Base-by-base conservation (phyloP, 176 grass and related monocot species). In the Areca catechu region DNA sequence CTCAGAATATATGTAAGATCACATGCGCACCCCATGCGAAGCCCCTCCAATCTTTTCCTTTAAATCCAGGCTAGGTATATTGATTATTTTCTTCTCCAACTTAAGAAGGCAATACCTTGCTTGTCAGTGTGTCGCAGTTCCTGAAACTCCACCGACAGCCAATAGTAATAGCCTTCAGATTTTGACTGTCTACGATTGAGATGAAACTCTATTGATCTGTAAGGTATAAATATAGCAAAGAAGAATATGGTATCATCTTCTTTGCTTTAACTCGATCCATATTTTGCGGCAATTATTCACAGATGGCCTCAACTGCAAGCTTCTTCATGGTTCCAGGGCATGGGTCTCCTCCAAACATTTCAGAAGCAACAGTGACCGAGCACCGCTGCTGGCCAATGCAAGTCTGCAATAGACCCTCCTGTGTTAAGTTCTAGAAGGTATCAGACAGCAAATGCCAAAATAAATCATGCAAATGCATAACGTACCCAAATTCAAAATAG, bases 171-270 rank as follows among this genome's bases (percentile, higher is more conserved):
- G 66, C 53, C 65, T 51, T 37, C 56, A 15, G 76, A 76, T 84
- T 21, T 64, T 7, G 47, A 25, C 15, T 18, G 3, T 28, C 17
- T 60, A 28, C 17, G 9, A 25, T 7, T 17, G 4, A 2, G 22
- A n/a, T 50, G 71, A 79, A 22, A 22, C 34, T 43, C 34, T 43
- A 43, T 43, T 14, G 6, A 2, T 14, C 34, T 43, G 34, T 43
- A 43, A 58, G 28, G 67, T 84, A 70, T 76, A 20, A 69, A 60
- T 77, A 73, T 57, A 67, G 29, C 6, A 68, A 70, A 27, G 54
- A 66, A 82, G 52, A 82, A 82, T 50, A 55, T 76, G 5, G 20
- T 70, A 49, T 70, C 25, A 18, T 24, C 21, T 58, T 15, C 54
- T 22, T 37, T 67, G 51, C 19, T 54, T 54, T 7, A 67, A 37